phyloP scores from a whole-genome alignment of 352 stramenopile genomes.

The Thalassiosira ordinaria region DNA sequence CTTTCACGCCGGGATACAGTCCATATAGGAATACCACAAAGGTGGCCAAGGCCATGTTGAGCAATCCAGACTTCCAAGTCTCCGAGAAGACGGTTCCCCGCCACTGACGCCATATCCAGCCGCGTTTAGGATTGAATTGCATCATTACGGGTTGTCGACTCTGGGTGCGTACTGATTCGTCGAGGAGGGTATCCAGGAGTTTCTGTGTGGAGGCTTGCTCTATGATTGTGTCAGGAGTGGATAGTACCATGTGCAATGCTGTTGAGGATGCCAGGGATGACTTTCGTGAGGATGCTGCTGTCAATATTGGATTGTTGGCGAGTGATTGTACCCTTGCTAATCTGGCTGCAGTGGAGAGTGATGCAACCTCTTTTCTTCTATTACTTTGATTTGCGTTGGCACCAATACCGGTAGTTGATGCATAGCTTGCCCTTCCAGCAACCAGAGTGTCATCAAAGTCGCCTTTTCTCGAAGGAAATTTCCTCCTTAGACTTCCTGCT shows the following conservation, averaged over 20 bases:
- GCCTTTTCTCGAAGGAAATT: neutral
- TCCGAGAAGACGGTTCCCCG: conserved; percentile 85
- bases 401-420: neutral
- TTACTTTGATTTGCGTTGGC: neutral
- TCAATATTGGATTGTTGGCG: conserved; percentile 12
- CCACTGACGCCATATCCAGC: conserved; percentile 85
- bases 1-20: conserved; percentile 62
- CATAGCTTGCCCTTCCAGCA: neutral
- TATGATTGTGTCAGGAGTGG: conserved; percentile 83
- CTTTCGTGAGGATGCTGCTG: neutral
- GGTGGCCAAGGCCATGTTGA: conserved; percentile 78
- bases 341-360: conserved; percentile 1
- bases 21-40: conserved; percentile 68
- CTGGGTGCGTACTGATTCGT: conserved; percentile 79
- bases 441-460: neutral
- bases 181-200: conserved; percentile 82
- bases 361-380: neutral
- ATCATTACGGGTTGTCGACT: conserved; percentile 82
- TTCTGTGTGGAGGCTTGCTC: conserved; percentile 85
- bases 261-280: conserved; percentile 21
- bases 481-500: neutral
- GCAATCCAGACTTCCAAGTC: conserved; percentile 77
- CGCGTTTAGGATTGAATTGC: conserved; percentile 83
- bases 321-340: conserved; percentile 42
- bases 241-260: conserved; percentile 77